Percentiles rank a stretch among this genome's conserved stretches.
These are phyloP conservation scores for Asterella californica DNA, from an alignment of 225 moss, liverwort and hornwort genomes.

Conservation along the genomic window DNA sequence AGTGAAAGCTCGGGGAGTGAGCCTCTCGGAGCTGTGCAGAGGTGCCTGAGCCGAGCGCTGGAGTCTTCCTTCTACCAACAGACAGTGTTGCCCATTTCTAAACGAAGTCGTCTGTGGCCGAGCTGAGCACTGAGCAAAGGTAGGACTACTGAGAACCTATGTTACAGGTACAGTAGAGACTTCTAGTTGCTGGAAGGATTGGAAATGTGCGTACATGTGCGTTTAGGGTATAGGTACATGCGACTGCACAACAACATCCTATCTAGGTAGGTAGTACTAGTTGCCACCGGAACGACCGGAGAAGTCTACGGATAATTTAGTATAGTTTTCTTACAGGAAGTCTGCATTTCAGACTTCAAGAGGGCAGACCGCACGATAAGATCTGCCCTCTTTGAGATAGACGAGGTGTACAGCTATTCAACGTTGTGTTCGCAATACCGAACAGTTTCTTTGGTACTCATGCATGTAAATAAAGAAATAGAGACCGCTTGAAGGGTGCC, in stretches of 20 bases:
- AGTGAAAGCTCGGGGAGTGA: neutral
- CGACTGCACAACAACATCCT: neutral
- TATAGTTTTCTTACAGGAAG: neutral
- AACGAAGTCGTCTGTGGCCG: neutral
- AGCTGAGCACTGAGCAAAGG: neutral
- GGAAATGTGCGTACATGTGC: neutral
- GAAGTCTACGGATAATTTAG: neutral
- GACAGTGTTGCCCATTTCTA: neutral
- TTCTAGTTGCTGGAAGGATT: neutral
- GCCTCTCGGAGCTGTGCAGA: neutral
- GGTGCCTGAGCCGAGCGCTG: neutral
- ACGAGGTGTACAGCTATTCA: neutral
- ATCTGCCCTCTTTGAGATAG: neutral
- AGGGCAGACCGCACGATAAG: neutral
- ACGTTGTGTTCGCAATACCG: neutral
- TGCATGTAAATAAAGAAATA: neutral
- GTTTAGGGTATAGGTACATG: too few species aligned
- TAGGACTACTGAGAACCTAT: neutral
- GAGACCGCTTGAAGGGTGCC: neutral
- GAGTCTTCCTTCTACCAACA: neutral
- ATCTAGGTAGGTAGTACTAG: neutral
- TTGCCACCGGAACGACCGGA: neutral
- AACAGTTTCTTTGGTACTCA: neutral
- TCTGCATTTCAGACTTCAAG: neutral
- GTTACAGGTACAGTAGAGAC: neutral